Percentiles rank a stretch among this genome's conserved stretches.
Evolutionary conservation across 2,329 filamentous ascomycete species (phyloP).

Genomic region (Pestalotiopsis fici): DNA sequence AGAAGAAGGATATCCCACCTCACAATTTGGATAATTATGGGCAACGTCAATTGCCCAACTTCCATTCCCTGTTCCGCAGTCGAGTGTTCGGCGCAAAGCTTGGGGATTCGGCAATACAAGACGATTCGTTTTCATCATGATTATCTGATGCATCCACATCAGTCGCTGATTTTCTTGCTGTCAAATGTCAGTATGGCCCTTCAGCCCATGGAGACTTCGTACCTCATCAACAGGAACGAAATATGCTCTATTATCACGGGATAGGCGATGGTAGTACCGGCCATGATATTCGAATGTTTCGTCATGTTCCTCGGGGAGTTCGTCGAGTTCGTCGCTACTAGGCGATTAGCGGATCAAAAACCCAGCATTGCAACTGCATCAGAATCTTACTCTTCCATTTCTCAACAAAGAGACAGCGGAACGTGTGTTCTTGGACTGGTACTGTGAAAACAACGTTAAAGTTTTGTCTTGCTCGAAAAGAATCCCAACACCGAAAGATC

Average conservation of each 20-base stretch:
- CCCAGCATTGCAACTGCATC: no score
- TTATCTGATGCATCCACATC: constrained; percentile 62
- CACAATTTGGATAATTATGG: constrained; percentile 61
- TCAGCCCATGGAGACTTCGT: constrained; percentile 16
- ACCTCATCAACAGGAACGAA: constrained; percentile 74
- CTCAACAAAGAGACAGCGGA: not conserved
- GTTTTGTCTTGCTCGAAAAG: not conserved
- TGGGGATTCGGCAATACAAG: constrained; percentile 68
- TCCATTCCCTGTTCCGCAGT: constrained; percentile 72
- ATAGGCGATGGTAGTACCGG: constrained; percentile 67
- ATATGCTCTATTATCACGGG: constrained; percentile 65
- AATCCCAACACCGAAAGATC: not conserved
- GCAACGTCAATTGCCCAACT: constrained; percentile 70
- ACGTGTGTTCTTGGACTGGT: not conserved
- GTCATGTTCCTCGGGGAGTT: constrained; percentile 54
- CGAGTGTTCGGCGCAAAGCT: constrained; percentile 61
- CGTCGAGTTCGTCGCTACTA: constrained; percentile 41
- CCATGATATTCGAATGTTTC: constrained; percentile 62
- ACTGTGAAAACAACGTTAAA: not conserved
- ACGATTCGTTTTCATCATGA: constrained; percentile 63
- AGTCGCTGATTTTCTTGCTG: constrained; percentile 71
- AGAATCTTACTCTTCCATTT: constrained; percentile 4
- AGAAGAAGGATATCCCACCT: constrained; percentile 49
- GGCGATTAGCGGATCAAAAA: not conserved
- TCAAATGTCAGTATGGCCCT: not conserved